Conservation (phyloP, 495 filamentous ascomycete species). For the Pyrenula massariospora region DNA sequence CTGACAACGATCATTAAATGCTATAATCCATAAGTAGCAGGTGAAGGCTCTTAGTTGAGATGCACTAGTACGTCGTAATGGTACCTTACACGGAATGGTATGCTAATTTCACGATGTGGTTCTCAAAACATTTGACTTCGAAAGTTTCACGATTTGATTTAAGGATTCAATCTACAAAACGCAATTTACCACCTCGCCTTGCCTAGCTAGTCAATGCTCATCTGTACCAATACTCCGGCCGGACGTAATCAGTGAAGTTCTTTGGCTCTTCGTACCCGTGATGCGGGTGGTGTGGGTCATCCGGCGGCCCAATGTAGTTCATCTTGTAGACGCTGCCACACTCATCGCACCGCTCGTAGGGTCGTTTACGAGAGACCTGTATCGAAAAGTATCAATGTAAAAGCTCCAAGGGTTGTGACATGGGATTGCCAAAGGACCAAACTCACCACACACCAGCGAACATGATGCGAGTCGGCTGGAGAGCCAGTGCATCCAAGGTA, state of each 20-base stretch:
- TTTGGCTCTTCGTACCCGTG: slow-evolving; percentile 67
- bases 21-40: no score
- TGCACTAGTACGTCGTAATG: no score
- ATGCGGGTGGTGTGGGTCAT: slow-evolving; percentile 47
- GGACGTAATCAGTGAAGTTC: slow-evolving; percentile 87
- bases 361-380: slow-evolving; percentile 79
- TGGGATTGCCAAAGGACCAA: no score
- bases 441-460: slow-evolving; percentile 81
- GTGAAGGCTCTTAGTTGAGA: no score
- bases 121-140: no score
- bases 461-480: slow-evolving; percentile 82
- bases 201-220: slow-evolving; percentile 13
- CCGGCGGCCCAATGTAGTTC: slow-evolving; percentile 80
- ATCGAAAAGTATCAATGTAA: slow-evolving; percentile 2
- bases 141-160: no score
- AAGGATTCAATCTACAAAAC: neutral
- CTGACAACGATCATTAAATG: no score
- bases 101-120: no score
- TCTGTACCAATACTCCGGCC: slow-evolving; percentile 78
- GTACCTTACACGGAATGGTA: no score
- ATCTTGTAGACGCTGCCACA: slow-evolving; percentile 94
- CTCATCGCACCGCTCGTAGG: slow-evolving; percentile 85
- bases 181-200: neutral
- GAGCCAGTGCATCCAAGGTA: slow-evolving; percentile 91
- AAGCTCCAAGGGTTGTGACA: neutral